A percentile compares a stretch with the other conserved stretches of the same genome.
Conservation (phyloP, 306 rosid genomes). For the Quercus mongolica region DNA sequence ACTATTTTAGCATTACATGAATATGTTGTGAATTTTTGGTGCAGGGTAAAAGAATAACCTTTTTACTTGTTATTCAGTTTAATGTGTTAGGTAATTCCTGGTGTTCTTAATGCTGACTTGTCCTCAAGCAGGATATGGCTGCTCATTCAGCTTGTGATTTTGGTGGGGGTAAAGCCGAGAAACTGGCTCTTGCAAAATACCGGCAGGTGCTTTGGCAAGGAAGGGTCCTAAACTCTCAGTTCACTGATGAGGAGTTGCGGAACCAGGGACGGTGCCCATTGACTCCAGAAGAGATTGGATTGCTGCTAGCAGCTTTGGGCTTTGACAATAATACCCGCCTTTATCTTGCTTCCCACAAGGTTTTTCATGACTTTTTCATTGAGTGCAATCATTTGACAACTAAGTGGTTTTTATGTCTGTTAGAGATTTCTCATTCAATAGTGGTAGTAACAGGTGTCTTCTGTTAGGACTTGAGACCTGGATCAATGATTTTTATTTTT, state of each 20-base stretch:
- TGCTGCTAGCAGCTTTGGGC: constrained; percentile 88
- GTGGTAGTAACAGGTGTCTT: background rate
- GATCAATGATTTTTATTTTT: background rate
- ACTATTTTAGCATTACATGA: background rate
- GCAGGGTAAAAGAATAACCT: background rate
- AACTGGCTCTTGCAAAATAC: constrained; percentile 85
- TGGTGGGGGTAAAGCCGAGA: constrained; percentile 98
- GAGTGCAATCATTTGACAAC: background rate
- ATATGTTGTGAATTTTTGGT: background rate
- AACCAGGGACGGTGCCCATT: constrained; percentile 96
- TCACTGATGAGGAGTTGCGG: constrained; percentile 91
- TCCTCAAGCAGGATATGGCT: constrained; percentile 81
- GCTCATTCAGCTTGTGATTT: constrained; percentile 99
- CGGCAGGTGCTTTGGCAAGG: constrained; percentile 97
- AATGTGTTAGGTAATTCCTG: background rate
- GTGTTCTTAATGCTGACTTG: background rate
- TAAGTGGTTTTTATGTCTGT: background rate
- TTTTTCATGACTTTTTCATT: constrained; percentile 21
- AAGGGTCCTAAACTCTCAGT: constrained; percentile 94
- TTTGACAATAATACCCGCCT: constrained; percentile 89
- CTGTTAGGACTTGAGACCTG: background rate
- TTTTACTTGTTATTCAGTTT: background rate
- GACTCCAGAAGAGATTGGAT: constrained; percentile 96
- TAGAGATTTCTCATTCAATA: background rate
- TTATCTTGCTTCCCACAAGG: constrained; percentile 99